phyloP scores from a whole-genome alignment of 2,329 filamentous ascomycete genomes.

The Colletotrichum sp. region DNA sequence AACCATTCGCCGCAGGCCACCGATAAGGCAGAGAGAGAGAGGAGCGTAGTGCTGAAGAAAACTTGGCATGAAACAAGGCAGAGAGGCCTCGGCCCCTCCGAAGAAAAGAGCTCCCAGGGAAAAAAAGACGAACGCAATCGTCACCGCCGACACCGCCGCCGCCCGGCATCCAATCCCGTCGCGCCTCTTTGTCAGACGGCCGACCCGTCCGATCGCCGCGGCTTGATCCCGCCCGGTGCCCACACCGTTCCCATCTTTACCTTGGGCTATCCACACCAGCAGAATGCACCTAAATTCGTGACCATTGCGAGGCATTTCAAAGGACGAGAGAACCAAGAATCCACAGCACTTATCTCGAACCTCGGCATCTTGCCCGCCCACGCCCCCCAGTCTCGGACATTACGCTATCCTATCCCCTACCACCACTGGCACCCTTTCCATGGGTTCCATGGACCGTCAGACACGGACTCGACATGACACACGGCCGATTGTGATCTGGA shows the following conservation, averaged over 20 bases:
- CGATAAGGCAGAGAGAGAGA: background rate
- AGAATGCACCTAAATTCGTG: background rate
- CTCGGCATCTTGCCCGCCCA: constrained; percentile 13
- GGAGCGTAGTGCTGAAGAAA: background rate
- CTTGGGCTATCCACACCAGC: background rate
- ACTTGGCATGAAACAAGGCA: background rate
- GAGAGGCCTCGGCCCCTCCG: constrained; percentile 7
- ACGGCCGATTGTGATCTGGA: background rate
- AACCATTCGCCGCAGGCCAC: background rate
- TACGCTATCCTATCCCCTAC: background rate
- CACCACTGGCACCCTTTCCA: background rate
- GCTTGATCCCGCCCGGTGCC: background rate
- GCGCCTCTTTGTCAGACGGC: constrained; percentile 9
- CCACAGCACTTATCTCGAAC: background rate
- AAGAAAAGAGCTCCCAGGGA: background rate
- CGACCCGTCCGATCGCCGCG: background rate
- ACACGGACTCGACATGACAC: background rate
- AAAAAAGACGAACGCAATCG: background rate
- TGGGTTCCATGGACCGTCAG: background rate
- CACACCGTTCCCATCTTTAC: background rate
- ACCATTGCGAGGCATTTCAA: background rate
- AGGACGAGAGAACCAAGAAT: background rate
- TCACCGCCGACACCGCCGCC: background rate
- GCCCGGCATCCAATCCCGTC: constrained; percentile 12
- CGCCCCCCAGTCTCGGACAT: constrained; percentile 3